Evolutionary conservation across 306 rosid species (phyloP).

Genomic region (Comarum palustre): DNA sequence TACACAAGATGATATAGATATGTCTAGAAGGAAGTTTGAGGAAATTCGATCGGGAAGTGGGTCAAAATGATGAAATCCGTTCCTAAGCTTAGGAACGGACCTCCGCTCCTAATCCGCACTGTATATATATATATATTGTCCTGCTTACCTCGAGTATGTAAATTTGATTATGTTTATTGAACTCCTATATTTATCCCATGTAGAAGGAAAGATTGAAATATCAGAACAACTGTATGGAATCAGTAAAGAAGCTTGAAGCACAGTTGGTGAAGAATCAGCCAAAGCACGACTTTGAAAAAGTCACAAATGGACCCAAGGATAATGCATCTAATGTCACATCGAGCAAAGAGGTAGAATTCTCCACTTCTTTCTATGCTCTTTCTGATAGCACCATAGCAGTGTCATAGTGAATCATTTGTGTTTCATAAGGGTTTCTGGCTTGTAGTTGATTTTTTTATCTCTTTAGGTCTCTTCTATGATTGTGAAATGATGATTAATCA

Average conservation of each 20-base stretch:
- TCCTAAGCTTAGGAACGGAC: no score
- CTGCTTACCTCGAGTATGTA: background rate
- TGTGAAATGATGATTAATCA: background rate
- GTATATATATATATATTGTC: no score
- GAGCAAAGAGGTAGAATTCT: conserved; percentile 42
- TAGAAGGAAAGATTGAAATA: conserved; percentile 82
- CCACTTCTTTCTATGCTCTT: background rate
- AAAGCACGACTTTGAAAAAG: conserved; percentile 42
- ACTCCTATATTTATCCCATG: conserved; percentile 26
- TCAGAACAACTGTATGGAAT: conserved; percentile 83
- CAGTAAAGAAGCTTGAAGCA: conserved; percentile 88
- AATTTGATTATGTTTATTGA: conserved; percentile 15
- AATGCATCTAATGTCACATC: conserved; percentile 31
- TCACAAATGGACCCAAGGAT: conserved; percentile 29
- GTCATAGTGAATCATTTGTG: background rate
- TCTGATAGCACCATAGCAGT: background rate
- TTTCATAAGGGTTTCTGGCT: background rate
- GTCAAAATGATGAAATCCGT: no score
- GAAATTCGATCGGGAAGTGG: no score
- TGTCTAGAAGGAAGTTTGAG: no score
- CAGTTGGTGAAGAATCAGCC: conserved; percentile 57
- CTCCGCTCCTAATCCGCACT: no score
- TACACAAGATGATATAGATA: no score
- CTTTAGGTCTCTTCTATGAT: background rate
- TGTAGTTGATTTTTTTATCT: background rate